These are phyloP conservation scores for Fusarium sp. DNA, from an alignment of 2,329 filamentous ascomycete species.

Conservation along the genomic window DNA sequence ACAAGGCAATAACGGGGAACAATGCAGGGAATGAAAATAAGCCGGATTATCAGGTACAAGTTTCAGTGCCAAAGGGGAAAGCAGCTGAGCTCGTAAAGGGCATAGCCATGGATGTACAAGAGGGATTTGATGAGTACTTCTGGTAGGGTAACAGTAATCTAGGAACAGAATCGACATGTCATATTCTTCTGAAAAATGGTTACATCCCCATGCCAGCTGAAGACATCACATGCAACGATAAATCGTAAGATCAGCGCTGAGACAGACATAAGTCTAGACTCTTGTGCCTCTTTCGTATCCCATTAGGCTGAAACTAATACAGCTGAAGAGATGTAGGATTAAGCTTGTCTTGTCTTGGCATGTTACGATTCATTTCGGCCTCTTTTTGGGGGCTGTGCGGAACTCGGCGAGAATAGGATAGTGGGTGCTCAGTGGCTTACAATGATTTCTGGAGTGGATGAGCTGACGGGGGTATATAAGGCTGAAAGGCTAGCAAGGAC, in stretches of 20 bases:
- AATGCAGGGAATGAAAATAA: accelerated
- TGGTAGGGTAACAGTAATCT: background rate
- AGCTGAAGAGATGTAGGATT: background rate
- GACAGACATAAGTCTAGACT: too few species aligned
- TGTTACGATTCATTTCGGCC: background rate
- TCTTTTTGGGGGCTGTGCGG: background rate
- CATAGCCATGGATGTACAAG: background rate
- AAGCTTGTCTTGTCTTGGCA: background rate
- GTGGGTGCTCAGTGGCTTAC: background rate
- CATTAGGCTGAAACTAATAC: background rate
- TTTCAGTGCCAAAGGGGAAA: background rate
- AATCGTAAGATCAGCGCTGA: background rate
- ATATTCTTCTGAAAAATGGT: background rate
- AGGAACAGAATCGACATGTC: background rate
- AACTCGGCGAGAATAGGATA: background rate
- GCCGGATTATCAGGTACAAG: background rate
- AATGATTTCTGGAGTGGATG: background rate
- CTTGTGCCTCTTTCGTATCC: background rate
- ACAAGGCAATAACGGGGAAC: background rate
- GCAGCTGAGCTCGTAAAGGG: background rate
- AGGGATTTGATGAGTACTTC: background rate
- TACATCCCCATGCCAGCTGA: background rate
- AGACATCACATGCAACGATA: background rate
- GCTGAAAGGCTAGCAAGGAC: background rate
- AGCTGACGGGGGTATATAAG: background rate